A percentile compares a stretch with the other conserved stretches of the same genome.
phyloP scores from a whole-genome alignment of 352 stramenopile genomes.

The Globisporangium uncinulatum region DNA sequence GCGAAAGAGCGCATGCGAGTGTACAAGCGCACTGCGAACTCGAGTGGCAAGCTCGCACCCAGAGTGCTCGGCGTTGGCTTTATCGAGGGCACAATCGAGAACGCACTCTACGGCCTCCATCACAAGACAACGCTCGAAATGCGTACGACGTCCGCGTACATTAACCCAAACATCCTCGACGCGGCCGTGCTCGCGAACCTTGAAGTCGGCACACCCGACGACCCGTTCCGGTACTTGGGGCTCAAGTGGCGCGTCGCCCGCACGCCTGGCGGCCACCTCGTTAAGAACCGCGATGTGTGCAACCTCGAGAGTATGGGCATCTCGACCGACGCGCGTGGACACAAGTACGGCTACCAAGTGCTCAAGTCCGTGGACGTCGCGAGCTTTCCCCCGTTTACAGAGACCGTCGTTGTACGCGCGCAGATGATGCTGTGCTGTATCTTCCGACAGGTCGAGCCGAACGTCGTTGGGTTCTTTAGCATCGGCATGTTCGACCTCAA shows the following conservation, averaged over 20 bases:
- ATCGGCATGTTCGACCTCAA: constrained; percentile 47
- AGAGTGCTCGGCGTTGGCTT: constrained; percentile 40
- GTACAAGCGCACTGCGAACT: constrained; percentile 18
- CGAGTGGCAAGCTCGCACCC: constrained; percentile 7
- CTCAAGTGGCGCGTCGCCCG: constrained; percentile 43
- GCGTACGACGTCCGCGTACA: constrained; percentile 25
- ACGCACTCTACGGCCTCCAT: constrained; percentile 47
- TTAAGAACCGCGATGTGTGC: constrained; percentile 40
- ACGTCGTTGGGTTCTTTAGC: constrained; percentile 32
- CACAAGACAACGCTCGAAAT: constrained; percentile 48
- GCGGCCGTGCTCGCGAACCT: constrained; percentile 38
- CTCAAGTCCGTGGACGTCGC: constrained; percentile 45
- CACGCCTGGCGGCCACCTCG: constrained; percentile 22
- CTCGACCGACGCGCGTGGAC: constrained; percentile 22
- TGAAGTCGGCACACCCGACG: constrained; percentile 24
- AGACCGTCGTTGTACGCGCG: constrained; percentile 25
- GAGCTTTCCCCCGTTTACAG: constrained; percentile 25
- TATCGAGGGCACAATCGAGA: constrained; percentile 34
- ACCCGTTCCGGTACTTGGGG: constrained; percentile 43
- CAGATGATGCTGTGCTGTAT: constrained; percentile 47
- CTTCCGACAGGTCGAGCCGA: constrained; percentile 30
- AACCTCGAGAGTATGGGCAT: constrained; percentile 48
- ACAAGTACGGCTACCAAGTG: constrained; percentile 38
- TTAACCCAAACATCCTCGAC: constrained; percentile 38
- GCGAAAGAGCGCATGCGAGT: constrained; percentile 6